Base-by-base conservation (phyloP, 768 basidiomycete genomes). In the Hygrocybe coccinea region DNA sequence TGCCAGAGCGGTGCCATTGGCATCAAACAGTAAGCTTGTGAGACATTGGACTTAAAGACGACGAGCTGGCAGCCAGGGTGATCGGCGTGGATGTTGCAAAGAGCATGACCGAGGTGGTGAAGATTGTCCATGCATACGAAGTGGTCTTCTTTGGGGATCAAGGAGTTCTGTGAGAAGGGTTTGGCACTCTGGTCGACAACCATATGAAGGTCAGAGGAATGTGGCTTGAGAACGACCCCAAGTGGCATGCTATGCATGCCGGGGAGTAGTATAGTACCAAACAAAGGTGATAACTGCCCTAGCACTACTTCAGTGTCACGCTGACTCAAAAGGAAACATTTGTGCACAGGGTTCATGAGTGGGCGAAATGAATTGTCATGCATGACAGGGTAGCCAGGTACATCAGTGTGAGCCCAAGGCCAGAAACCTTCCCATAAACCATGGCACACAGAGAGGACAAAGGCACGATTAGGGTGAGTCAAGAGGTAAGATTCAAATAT, bases 121-220 rank as follows among this genome's bases (percentile, higher is more conserved):
- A 69, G 0, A 69, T 52, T 17, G 63, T 65, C 52, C 61, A 29
- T 29, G 29, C 29, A 29, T 29, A 29, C 29, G 8, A 29, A 29
- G 4, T 29, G 29, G 29, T 29, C 29, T 29, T 29, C 29, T 29
- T 29, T 29, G 29, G 29, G 29, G 29, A 29, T 29, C 8, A 29
- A 29, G 29, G 29, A 29, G 29, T 29, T 29, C 29, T 29, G 29
- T 8, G 76, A 64, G 50, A 61, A 67, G 0, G 61, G 29, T 0
- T 68, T 66, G 3, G 62, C 67, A 33, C 67, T 71, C 0, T 79
- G 73, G 47, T 81, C 62, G 0, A 64, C 71, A 0, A 80, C 63
- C 0, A 80, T 62, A 0, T 70, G 56, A 1, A 75, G 49, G 8
- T 75, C 72, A 10, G 57, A 56, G 0, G 70, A 64, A 0, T 56